Evolutionary conservation across 441 rosid genomes (phyloP).

Genomic region (Syzygium syzygioides): DNA sequence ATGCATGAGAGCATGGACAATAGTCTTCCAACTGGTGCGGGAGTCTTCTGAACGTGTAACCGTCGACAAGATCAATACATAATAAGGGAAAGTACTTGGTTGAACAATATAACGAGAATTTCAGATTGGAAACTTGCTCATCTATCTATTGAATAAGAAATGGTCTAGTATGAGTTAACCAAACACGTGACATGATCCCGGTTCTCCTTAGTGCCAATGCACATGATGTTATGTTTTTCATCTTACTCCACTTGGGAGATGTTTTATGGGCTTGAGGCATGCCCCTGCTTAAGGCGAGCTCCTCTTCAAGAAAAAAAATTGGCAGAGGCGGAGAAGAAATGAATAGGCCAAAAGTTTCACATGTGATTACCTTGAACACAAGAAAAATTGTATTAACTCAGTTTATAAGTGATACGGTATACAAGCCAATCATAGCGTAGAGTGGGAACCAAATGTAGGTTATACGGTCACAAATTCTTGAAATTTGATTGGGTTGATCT

Average conservation of each 20-base stretch:
- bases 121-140: no score
- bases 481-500: not conserved
- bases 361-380: not conserved
- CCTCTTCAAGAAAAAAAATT: not conserved
- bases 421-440: not conserved
- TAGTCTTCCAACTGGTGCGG: not conserved
- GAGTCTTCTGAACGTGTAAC: not conserved
- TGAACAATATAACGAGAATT: not conserved
- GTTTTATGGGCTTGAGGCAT: not conserved
- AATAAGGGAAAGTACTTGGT: not conserved
- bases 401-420: not conserved
- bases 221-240: not conserved
- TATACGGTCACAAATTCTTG: not conserved
- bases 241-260: not conserved
- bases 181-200: not conserved
- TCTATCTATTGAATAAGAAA: no score
- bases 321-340: not conserved
- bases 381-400: not conserved
- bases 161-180: no score
- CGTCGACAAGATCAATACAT: not conserved
- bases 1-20: no score
- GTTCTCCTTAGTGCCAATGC: not conserved
- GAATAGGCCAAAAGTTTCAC: not conserved
- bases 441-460: not conserved
- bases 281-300: not conserved